Evolutionary conservation across 371 early-diverging fungal genomes (phyloP).

Genomic region (Mucor saturninus): DNA sequence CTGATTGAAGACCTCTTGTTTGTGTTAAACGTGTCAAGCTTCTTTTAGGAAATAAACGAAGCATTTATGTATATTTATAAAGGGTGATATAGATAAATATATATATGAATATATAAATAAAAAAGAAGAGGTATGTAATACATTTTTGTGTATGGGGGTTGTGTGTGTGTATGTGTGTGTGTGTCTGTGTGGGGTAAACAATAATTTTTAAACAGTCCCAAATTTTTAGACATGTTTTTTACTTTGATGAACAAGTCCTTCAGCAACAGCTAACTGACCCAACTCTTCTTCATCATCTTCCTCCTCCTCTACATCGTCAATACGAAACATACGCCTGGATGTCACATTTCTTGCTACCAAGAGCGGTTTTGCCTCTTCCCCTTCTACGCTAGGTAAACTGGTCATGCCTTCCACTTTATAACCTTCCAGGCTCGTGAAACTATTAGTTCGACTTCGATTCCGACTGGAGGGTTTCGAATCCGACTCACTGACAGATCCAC

Average conservation of each 20-base stretch:
- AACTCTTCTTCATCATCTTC: constrained; percentile 18
- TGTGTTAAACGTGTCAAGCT: not conserved
- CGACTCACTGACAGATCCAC: constrained; percentile 36
- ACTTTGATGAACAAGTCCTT: constrained; percentile 11
- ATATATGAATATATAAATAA: no score
- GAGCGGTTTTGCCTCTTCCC: not conserved
- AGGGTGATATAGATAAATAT: no score
- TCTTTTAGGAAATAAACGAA: not conserved
- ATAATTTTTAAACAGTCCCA: no score
- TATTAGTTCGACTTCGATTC: constrained; percentile 32
- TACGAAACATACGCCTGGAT: constrained; percentile 29
- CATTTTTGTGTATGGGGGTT: no score
- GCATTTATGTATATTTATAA: not conserved
- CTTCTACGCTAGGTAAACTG: constrained; percentile 32
- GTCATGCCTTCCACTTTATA: constrained; percentile 61
- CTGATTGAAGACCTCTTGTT: not conserved
- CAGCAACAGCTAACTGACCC: constrained; percentile 12
- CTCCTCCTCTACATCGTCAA: constrained; percentile 31
- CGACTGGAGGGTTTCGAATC: constrained; percentile 27
- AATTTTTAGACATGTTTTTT: constrained; percentile 9
- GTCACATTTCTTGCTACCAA: not conserved
- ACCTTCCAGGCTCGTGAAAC: constrained; percentile 37
- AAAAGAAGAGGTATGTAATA: no score
- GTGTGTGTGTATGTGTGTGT: no score
- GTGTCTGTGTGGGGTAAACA: no score